phyloP scores from a whole-genome alignment of 345 rosid species.

The Populus deltoides region DNA sequence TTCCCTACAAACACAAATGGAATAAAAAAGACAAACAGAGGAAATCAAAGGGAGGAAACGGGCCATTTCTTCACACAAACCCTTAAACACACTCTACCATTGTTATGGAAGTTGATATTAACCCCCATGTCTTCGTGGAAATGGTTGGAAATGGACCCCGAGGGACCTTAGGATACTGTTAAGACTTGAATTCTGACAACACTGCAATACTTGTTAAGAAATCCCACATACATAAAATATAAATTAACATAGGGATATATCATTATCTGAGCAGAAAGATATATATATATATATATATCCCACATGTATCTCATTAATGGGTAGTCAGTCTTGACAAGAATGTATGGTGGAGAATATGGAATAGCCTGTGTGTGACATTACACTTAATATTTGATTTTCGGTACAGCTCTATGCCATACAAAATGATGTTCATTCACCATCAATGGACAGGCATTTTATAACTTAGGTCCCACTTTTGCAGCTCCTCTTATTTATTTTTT shows the following conservation, averaged over 20 bases:
- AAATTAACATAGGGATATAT: neutral
- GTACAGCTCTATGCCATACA: constrained; percentile 12
- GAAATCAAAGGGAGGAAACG: neutral
- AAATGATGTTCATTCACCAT: neutral
- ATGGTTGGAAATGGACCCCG: constrained; percentile 16
- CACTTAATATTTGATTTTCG: neutral
- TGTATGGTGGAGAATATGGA: constrained; percentile 19
- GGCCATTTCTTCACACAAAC: neutral
- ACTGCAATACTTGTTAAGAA: neutral
- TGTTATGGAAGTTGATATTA: neutral
- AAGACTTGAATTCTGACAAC: neutral
- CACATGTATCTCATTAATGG: constrained; percentile 16
- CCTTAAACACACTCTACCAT: neutral
- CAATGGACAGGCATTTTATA: constrained; percentile 4
- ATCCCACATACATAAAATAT: neutral
- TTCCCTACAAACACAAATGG: neutral
- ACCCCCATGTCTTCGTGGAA: neutral
- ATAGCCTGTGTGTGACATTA: neutral
- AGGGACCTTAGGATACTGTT: neutral
- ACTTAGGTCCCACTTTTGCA: neutral
- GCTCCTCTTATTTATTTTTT: neutral
- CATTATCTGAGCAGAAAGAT: neutral
- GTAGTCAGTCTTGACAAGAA: constrained; percentile 15
- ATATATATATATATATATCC: neutral
- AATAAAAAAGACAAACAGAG: neutral